Percentiles rank a stretch among this genome's conserved stretches.
phyloP scores from a whole-genome alignment of 371 early-diverging fungal genomes.

The Phascolomyces articulosus region DNA sequence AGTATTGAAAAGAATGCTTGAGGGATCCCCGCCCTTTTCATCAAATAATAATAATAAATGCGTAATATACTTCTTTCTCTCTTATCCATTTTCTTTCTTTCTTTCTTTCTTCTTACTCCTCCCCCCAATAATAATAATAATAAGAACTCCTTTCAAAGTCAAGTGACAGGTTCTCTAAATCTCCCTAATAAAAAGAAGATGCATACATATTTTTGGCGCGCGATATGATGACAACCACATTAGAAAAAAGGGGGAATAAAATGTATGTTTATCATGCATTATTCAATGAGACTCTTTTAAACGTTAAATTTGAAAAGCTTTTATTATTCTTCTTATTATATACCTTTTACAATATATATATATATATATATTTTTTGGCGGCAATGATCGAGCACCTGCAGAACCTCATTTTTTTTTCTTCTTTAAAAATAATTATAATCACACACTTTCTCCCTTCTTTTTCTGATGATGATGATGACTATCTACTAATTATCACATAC shows the following conservation, averaged over 20 bases:
- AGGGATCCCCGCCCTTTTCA: neutral
- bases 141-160: neutral
- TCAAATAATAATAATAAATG: too few species aligned
- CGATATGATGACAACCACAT: constrained; percentile 5
- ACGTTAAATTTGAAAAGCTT: neutral
- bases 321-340: too few species aligned
- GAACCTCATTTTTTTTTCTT: neutral
- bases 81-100: too few species aligned
- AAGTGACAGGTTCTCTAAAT: constrained; percentile 2
- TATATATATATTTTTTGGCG: neutral
- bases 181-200: neutral
- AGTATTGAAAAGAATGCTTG: neutral
- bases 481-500: too few species aligned
- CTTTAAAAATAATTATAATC: too few species aligned
- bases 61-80: too few species aligned
- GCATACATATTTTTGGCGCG: constrained; percentile 13
- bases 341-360: too few species aligned
- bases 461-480: too few species aligned
- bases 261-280: constrained; percentile 3
- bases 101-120: neutral
- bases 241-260: too few species aligned
- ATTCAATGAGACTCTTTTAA: neutral
- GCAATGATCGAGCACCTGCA: constrained; percentile 9
- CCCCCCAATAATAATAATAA: too few species aligned
- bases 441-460: too few species aligned